Base-by-base conservation (phyloP, 306 rosid genomes). In the Mimosa bimucronata region DNA sequence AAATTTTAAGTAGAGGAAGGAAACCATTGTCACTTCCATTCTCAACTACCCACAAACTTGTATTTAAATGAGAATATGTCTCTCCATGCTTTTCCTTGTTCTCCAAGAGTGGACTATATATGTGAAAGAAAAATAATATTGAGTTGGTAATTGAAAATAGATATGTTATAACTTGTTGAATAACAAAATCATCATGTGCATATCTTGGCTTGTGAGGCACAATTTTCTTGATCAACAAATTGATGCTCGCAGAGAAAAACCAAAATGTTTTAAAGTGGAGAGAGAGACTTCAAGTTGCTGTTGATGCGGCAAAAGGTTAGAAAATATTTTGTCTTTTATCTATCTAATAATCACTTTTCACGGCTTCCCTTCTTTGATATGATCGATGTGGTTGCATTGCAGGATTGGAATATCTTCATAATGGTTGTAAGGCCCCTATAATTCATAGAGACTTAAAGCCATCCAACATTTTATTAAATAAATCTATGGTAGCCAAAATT, bases 381-480 rank as follows among this genome's bases (percentile, higher is more conserved):
- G 0, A 38, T 38, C 7, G 41, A 38, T 38, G 41, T 38, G 41
- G 41, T n/a, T n/a, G n/a, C n/a, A n/a, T 30, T 28, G 57, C 41
- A 71, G 76, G 86, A 23, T 13, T 82, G 37, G 86, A 73, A 2
- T 83, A 83, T 73, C 71, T 83, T 0, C 76, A 73, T 30, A 66
- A 73, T 83, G 79, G 82, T 40, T 77, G 86, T 31, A 53, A 40
- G 52, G 7, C 41, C 7, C n/a, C 64, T 2, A 70, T 72, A 72
- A 18, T 82, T 10, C 85, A 86, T 19, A 88, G 84, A 77, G 87
- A 86, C 64, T 58, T 88, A 23, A 88, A 86, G 29, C 50, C 87
- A 25, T 30, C 88, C 5, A 88, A 88, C 84, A 85, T 85, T 6
- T 53, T 88, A 67, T 18, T 88, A 30, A 75, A 74, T 34, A 83